Percentiles rank a stretch among this genome's conserved stretches.
These are phyloP conservation scores for Penicillium sclerotiorum DNA, from an alignment of 2,329 filamentous ascomycete genomes.

Conservation along the genomic window DNA sequence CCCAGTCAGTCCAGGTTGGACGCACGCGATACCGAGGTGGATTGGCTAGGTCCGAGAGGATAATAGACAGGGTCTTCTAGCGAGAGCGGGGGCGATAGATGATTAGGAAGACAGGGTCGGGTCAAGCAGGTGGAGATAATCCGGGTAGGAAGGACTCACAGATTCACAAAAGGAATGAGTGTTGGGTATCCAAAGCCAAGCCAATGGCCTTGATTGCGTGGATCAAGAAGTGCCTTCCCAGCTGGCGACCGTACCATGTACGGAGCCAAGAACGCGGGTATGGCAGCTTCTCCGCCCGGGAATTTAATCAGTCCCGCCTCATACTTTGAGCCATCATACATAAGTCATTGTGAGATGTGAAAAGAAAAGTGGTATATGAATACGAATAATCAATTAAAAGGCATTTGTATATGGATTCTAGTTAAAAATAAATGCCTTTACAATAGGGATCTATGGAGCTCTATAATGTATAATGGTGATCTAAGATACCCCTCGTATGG, in stretches of 20 bases:
- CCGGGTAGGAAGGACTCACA: conserved; percentile 2
- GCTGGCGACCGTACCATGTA: conserved; percentile 12
- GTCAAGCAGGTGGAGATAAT: conserved; percentile 6
- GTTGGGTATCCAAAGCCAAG: conserved; percentile 29
- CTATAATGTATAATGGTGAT: background rate
- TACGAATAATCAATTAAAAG: too few species aligned
- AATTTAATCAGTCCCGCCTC: conserved; percentile 1
- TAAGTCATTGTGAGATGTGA: background rate
- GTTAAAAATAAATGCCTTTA: too few species aligned
- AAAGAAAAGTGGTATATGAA: background rate
- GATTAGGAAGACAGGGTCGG: background rate
- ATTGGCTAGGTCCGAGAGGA: conserved; percentile 15
- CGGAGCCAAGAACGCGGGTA: conserved; percentile 6
- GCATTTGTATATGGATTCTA: too few species aligned
- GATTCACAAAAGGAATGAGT: conserved; percentile 6
- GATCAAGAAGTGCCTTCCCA: conserved; percentile 12
- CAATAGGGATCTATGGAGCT: background rate
- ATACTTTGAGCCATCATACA: conserved; percentile 3
- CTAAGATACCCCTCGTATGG: conserved; percentile 2
- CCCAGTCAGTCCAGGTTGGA: conserved; percentile 24
- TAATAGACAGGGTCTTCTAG: conserved; percentile 5
- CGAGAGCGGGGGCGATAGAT: background rate
- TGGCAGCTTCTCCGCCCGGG: background rate
- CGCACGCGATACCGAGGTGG: conserved; percentile 34
- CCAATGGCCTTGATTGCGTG: conserved; percentile 27